Conservation (phyloP, 2,329 filamentous ascomycete species). For the Talaromyces sp. region DNA sequence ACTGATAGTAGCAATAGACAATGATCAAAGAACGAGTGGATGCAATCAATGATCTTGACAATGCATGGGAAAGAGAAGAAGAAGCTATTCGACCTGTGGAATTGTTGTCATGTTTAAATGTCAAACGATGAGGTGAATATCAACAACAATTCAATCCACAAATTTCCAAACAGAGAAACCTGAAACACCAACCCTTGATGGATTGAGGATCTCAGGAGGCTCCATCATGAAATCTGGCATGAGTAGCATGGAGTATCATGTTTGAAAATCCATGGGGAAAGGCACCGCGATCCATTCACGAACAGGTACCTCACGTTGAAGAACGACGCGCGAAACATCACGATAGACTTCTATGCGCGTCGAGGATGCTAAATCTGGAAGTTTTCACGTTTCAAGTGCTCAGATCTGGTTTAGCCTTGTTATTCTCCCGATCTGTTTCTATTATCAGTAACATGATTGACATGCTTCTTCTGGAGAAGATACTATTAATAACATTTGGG, state of each 20-base stretch:
- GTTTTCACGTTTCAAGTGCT: conserved; percentile 22
- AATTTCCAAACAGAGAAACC: conserved; percentile 30
- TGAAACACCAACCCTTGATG: conserved; percentile 37
- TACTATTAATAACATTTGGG: conserved; percentile 18
- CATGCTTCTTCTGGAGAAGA: conserved; percentile 9
- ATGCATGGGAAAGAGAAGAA: conserved; percentile 11
- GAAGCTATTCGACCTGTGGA: conserved; percentile 23
- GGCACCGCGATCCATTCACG: conserved; percentile 27
- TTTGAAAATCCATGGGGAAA: conserved; percentile 4
- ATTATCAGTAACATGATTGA: conserved; percentile 25
- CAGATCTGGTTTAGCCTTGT: conserved; percentile 15
- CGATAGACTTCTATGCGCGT: conserved; percentile 26
- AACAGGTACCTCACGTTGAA: conserved; percentile 19
- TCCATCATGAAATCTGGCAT: conserved; percentile 31
- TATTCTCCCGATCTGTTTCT: conserved; percentile 20
- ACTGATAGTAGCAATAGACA: background rate
- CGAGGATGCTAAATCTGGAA: conserved; percentile 37
- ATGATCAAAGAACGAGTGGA: conserved; percentile 6
- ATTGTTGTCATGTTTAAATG: conserved; percentile 42
- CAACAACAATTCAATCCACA: conserved; percentile 26
- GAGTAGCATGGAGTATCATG: background rate
- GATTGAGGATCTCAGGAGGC: conserved; percentile 18
- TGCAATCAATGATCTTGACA: background rate
- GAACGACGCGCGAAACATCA: conserved; percentile 17
- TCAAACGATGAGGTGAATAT: conserved; percentile 22